These are phyloP conservation scores for Cryptococcus sp. DNA, from an alignment of 1,284 basidiomycete species.

Conservation along the genomic window DNA sequence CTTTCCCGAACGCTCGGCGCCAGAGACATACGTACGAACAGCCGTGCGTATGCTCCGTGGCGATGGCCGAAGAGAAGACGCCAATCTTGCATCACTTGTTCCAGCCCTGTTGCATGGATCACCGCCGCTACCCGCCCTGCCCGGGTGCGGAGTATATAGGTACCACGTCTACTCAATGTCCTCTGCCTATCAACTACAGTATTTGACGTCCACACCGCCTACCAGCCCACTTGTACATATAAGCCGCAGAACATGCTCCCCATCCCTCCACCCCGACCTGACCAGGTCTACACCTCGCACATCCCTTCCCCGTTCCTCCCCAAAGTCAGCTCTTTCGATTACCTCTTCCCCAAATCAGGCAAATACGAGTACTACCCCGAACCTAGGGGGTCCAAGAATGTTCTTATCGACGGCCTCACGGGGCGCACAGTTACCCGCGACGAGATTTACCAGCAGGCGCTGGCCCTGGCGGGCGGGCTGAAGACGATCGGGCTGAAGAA, in stretches of 20 bases:
- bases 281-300: constrained; percentile 29
- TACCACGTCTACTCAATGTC: no score
- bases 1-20: no score
- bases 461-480: constrained; percentile 59
- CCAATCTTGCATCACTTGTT: no score
- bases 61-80: no score
- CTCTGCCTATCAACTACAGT: no score
- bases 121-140: no score
- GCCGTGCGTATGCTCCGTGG: no score
- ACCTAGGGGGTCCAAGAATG: constrained; percentile 44
- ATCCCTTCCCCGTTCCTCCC: constrained; percentile 32
- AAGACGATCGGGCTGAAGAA: constrained; percentile 29
- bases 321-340: constrained; percentile 31
- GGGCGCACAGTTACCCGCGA: constrained; percentile 59
- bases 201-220: no score
- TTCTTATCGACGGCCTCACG: constrained; percentile 65
- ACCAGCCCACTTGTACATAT: not conserved
- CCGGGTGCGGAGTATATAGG: no score
- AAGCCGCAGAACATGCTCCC: constrained; percentile 4
- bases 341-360: constrained; percentile 28
- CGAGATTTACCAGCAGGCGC: constrained; percentile 57
- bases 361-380: constrained; percentile 17
- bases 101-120: no score
- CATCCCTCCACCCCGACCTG: constrained; percentile 5
- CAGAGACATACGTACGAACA: no score